Percentiles rank a stretch among this genome's conserved stretches.
These are phyloP conservation scores for Podospora pseudoanserina DNA, from an alignment of 495 filamentous ascomycete genomes.

Conservation along the genomic window DNA sequence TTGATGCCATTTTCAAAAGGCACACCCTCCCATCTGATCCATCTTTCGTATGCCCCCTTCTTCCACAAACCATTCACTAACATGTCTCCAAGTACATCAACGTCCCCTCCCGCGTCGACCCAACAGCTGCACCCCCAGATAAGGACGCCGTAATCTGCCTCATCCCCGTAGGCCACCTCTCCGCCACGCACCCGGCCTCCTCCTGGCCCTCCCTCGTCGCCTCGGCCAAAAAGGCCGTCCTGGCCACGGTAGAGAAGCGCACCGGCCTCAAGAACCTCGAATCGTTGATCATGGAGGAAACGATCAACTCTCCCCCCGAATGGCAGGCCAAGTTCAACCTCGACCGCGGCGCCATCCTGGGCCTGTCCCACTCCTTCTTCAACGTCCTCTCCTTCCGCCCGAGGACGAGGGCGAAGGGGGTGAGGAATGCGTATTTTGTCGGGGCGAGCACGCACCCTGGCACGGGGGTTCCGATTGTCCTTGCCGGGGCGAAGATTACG, in stretches of 20 bases:
- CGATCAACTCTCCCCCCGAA: slow-evolving; percentile 55
- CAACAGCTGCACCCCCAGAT: slow-evolving; percentile 58
- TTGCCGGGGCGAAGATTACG: slow-evolving; percentile 62
- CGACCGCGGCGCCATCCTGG: slow-evolving; percentile 65
- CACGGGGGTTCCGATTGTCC: slow-evolving; percentile 65
- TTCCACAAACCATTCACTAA: not conserved
- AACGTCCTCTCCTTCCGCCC: slow-evolving; percentile 67
- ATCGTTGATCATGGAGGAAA: slow-evolving; percentile 52
- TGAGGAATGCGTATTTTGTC: slow-evolving; percentile 58
- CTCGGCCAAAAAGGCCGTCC: slow-evolving; percentile 49
- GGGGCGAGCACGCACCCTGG: slow-evolving; percentile 70
- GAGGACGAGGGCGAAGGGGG: slow-evolving; percentile 47
- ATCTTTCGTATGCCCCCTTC: slow-evolving; percentile 45
- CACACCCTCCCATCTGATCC: slow-evolving; percentile 60
- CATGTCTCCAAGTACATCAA: slow-evolving; percentile 54
- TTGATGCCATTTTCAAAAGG: slow-evolving; percentile 66
- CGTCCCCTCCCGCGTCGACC: slow-evolving; percentile 62
- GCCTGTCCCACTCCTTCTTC: slow-evolving; percentile 64
- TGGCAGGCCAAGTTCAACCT: slow-evolving; percentile 67
- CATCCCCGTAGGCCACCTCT: slow-evolving; percentile 63
- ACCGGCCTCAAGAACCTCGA: slow-evolving; percentile 47
- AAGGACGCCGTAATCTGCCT: slow-evolving; percentile 61
- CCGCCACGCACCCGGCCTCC: slow-evolving; percentile 40
- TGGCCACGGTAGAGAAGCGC: slow-evolving; percentile 53
- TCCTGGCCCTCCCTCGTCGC: slow-evolving; percentile 55